phyloP scores from a whole-genome alignment of 1,284 basidiomycete species.

The Phellopilus nigrolimitatus region DNA sequence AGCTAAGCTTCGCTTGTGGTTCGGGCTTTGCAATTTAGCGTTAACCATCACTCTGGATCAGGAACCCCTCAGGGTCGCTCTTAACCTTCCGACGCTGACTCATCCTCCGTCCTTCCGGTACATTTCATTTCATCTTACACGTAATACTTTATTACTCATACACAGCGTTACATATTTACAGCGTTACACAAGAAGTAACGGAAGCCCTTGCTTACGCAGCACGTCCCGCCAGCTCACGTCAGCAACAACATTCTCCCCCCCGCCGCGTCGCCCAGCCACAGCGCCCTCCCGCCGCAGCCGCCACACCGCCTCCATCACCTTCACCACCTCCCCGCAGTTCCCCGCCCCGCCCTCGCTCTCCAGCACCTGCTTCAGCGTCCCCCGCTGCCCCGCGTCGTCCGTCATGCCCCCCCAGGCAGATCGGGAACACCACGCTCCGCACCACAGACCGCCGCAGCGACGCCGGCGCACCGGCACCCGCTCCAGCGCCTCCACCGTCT shows the following conservation, averaged over 20 bases:
- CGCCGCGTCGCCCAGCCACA: constrained; percentile 19
- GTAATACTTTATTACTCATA: constrained; percentile 12
- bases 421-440: constrained; percentile 71
- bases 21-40: constrained; percentile 14
- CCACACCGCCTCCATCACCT: constrained; percentile 63
- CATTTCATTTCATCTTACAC: constrained; percentile 1
- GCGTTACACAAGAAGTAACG: constrained; percentile 57
- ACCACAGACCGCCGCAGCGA: constrained; percentile 52
- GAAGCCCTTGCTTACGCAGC: constrained; percentile 37
- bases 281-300: constrained; percentile 23
- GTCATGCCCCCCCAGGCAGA: constrained; percentile 71
- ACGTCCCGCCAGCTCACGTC: constrained; percentile 56
- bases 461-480: constrained; percentile 37
- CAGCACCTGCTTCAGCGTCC: constrained; percentile 44
- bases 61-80: no score
- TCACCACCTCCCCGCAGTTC: constrained; percentile 54
- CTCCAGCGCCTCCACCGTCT: constrained; percentile 49
- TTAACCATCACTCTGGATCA: constrained; percentile 12
- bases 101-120: no score
- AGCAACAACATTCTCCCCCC: constrained; percentile 22
- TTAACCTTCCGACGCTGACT: neutral
- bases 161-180: neutral
- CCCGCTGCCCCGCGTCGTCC: constrained; percentile 41
- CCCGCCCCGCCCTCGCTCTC: constrained; percentile 46
- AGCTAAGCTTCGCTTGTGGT: neutral